These are phyloP conservation scores for Rosa persica DNA, from an alignment of 306 rosid species.

Conservation along the genomic window DNA sequence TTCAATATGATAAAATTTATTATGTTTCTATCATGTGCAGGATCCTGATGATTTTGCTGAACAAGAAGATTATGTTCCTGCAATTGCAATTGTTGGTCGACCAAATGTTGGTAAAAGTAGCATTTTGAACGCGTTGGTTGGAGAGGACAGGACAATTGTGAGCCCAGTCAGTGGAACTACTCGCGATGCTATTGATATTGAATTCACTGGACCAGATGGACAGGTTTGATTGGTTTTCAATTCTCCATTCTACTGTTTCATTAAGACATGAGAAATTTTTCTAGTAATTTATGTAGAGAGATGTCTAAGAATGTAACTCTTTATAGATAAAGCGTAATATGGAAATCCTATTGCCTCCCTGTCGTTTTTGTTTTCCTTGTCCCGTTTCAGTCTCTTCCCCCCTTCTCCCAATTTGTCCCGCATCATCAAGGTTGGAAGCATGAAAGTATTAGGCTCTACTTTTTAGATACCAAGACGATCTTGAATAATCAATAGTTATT, in stretches of 20 bases:
- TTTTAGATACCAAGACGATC: background rate
- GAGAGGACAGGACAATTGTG: conserved; percentile 95
- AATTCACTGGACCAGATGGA: conserved; percentile 81
- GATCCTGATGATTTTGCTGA: conserved; percentile 40
- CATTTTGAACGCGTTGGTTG: conserved; percentile 92
- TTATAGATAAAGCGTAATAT: background rate
- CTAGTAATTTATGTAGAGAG: background rate
- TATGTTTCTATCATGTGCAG: conserved; percentile 35
- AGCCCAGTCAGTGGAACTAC: conserved; percentile 99
- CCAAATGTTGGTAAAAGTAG: conserved; percentile 99
- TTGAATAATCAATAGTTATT: background rate
- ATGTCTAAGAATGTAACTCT: background rate
- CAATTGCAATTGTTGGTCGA: conserved; percentile 95
- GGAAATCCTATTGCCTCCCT: background rate
- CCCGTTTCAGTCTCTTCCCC: background rate
- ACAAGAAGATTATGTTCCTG: conserved; percentile 81
- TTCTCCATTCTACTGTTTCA: background rate
- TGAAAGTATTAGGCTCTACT: background rate
- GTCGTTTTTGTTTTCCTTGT: background rate
- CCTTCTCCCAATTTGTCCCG: background rate
- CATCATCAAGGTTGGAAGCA: background rate
- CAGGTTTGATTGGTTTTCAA: conserved; percentile 60
- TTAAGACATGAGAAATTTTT: background rate
- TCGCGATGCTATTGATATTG: conserved; percentile 99
- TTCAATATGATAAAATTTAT: conserved; percentile 10